Evolutionary conservation across 2,329 filamentous ascomycete genomes (phyloP).

Genomic region (Zelopaecilomyces penicillatus): DNA sequence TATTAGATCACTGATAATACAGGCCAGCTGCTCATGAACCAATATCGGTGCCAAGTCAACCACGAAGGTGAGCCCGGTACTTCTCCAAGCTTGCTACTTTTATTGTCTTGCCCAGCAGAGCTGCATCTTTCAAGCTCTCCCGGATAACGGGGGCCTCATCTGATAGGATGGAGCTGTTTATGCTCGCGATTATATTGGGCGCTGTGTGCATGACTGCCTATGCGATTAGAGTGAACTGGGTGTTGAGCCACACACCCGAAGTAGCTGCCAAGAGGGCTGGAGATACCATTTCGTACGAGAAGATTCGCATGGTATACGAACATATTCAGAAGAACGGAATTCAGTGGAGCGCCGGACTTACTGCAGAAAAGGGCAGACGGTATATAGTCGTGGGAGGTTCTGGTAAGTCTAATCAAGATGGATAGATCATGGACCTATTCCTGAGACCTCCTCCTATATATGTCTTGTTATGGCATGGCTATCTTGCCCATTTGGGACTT

Average conservation of each 20-base stretch:
- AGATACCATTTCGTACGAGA: conserved; percentile 26
- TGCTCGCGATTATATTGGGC: conserved; percentile 9
- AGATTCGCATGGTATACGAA: conserved; percentile 27
- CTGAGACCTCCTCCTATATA: background rate
- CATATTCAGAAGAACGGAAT: conserved; percentile 27
- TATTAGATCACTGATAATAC: too few relatives aligned
- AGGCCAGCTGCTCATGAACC: too few relatives aligned
- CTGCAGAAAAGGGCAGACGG: conserved; percentile 31
- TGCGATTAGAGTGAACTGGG: conserved; percentile 25
- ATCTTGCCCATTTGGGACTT: too few relatives aligned
- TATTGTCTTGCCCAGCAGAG: too few relatives aligned
- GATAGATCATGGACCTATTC: too few relatives aligned
- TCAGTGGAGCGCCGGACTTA: conserved; percentile 29
- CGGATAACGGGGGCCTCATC: too few relatives aligned
- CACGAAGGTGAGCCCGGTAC: too few relatives aligned
- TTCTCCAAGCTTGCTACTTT: too few relatives aligned
- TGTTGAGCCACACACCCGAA: conserved; percentile 27
- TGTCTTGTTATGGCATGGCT: background rate
- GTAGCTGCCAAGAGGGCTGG: conserved; percentile 23
- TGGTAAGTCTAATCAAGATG: conserved; percentile 22
- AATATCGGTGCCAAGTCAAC: too few relatives aligned
- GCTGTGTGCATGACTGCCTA: conserved; percentile 16
- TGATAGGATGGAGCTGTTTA: too few relatives aligned
- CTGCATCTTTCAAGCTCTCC: too few relatives aligned
- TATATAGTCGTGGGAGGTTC: conserved; percentile 40